Conservation (phyloP, 305 asterid species). For the Fraxinus xanthoxyloides region DNA sequence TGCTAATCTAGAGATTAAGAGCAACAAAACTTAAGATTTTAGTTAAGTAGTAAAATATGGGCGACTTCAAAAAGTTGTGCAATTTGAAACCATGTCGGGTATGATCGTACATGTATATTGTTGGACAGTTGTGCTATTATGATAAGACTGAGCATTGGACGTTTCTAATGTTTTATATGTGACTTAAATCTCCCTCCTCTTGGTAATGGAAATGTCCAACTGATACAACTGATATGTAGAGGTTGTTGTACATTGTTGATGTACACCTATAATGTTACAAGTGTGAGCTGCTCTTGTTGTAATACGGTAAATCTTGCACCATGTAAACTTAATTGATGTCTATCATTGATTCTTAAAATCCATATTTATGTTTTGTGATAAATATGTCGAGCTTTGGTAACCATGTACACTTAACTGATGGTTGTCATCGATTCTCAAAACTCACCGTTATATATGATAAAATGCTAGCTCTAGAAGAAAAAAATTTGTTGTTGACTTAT, state of each 20-base stretch:
- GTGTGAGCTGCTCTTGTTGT: conserved; percentile 93
- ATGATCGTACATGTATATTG: conserved; percentile 4
- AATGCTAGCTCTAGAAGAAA: too few species aligned
- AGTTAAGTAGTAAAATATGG: background rate
- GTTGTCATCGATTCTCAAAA: background rate
- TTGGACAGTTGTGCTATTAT: background rate
- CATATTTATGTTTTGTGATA: background rate
- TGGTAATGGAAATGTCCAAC: conserved; percentile 89
- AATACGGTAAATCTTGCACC: conserved; percentile 84
- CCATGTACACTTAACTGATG: conserved; percentile 51
- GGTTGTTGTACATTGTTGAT: conserved; percentile 67
- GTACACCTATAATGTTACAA: conserved; percentile 78
- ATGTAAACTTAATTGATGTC: conserved; percentile 40
- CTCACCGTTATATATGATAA: background rate
- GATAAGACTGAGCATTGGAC: background rate
- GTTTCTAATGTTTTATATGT: conserved; percentile 8
- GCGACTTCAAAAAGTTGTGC: background rate
- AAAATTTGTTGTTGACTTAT: too few species aligned
- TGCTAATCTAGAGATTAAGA: conserved; percentile 5
- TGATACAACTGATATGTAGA: conserved; percentile 83
- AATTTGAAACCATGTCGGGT: background rate
- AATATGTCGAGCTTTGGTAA: background rate
- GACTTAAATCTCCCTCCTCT: conserved; percentile 20
- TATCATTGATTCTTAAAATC: background rate
- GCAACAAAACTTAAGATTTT: background rate